Evolutionary conservation across 192 early-diverging fungal genomes (phyloP), one percentile per base, ranked within the genome.

Genomic region (Backusella liffmaniae): DNA sequence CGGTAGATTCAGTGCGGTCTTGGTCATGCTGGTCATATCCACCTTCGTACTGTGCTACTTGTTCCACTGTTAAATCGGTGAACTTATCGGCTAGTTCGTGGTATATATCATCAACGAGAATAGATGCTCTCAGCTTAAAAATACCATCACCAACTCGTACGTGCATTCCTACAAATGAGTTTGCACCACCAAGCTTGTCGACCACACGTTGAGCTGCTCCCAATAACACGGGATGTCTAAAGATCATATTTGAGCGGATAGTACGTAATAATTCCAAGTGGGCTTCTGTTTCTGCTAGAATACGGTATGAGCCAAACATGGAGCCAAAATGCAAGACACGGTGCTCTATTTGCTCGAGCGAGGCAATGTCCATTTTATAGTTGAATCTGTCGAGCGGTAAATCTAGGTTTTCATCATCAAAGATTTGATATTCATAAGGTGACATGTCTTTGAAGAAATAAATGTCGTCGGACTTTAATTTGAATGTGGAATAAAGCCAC

Each of bases 251-350:
- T 44, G 80, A 72, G n/a, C 84, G 70, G 66, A 90, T 66, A 23
- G 76, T 76, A 21, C 70, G 49, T 49, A 80, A 72, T n/a, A 83
- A 77, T 15, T 51, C 69, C 15, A 77, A 77, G 67, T 84, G 81
- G 23, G 83, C 81, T 13, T 78, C 77, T 34, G 80, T 66, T 70
- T 88, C 80, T 23, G 84, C 83, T 0, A 86, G 51, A 7, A 90
- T 76, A 15, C 89, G 76, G 30, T 82, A 80, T 18, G 79, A 81
- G 0, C 84, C 86, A 78, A 86, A 90, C 12, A 88, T 59, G 6
- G 87, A 88, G 10, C 84, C 84, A 80, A 90, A 85, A 59, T 90
- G 87, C n/a, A 90, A 53, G n/a, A 90, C 76, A 8, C 78, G 74
- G 37, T 84, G 72, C 8, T 67, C 53, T 10, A 80, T 79, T 0